Evolutionary conservation across 441 rosid genomes (phyloP), one percentile per base, ranked within the genome.

Genomic region (Syzygium syzygioides): DNA sequence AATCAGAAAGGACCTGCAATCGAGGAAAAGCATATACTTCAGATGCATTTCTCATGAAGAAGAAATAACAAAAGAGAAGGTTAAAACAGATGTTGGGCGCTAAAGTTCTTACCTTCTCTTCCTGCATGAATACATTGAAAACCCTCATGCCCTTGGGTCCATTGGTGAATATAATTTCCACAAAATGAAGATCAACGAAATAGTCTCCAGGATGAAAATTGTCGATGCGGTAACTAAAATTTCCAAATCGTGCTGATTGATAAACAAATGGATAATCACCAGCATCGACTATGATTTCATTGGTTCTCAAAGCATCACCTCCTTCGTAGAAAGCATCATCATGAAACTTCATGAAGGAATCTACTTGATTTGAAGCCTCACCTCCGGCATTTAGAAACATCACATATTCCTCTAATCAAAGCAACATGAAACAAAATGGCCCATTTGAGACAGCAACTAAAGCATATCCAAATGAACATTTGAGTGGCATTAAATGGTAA

Each of bases 61-160:
- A 12, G 26, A 83, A 60, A 26, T 28, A 28, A 66, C 50, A 84
- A 55, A 26, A 55, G 23, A 87, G 5, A 34, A n/a, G 60, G 53
- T n/a, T 37, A 60, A 55, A 25, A 66, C 11, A 52, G 37, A 64
- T 14, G 57, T 60, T 68, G 79, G 83, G 83, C 0, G 12, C 55
- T 85, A 59, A 26, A 55, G 55, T 64, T 55, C 94, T 94, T 92
- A 86, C 99, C 98, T 96, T 96, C 85, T 96, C 98, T 91, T 94
- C 99, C 93, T 96, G 99, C 88, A 97, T 91, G 91, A 95, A 96
- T 85, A 95, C 98, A 89, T 96, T 91, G 91, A 97, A 97, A 8
- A 96, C 96, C 91, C 99, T 91, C 88, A 95, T 95, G 91, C 97
- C 99, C 91, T 92, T 95, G 86, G 99, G 99, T 88, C 98, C 99